Evolutionary conservation across 2,329 filamentous ascomycete species (phyloP).

Genomic region (Dryadomyces quercivorus): DNA sequence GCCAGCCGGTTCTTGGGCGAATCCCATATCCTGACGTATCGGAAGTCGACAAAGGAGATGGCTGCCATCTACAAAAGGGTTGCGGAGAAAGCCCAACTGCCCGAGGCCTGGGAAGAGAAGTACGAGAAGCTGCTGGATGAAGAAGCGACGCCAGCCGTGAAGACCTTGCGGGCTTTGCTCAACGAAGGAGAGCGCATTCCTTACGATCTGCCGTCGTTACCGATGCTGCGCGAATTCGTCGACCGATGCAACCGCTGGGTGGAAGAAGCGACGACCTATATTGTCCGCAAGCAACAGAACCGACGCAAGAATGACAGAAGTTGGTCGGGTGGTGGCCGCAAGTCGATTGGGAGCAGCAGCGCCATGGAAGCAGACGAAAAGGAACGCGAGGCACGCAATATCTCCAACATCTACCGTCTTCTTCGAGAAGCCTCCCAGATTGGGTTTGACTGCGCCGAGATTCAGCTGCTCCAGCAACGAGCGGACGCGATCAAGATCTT

Average conservation of each 20-base stretch:
- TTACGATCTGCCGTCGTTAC: conserved; percentile 72
- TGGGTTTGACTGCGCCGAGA: conserved; percentile 88
- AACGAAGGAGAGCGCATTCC: conserved; percentile 95
- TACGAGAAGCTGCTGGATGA: conserved; percentile 75
- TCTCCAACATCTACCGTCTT: conserved; percentile 78
- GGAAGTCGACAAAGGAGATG: conserved; percentile 63
- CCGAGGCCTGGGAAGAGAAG: conserved; percentile 84
- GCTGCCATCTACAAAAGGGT: conserved; percentile 59
- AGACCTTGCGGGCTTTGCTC: conserved; percentile 69
- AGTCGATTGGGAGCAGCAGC: conserved; percentile 28
- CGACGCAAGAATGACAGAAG: conserved; percentile 87
- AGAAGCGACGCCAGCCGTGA: conserved; percentile 72
- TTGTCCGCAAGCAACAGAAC: conserved; percentile 93
- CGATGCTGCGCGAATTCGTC: conserved; percentile 77
- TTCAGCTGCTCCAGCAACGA: conserved; percentile 72
- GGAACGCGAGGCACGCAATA: conserved; percentile 76
- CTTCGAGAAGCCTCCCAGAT: conserved; percentile 74
- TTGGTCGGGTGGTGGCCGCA: conserved; percentile 51
- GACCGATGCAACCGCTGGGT: conserved; percentile 97
- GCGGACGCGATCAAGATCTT: conserved; percentile 76
- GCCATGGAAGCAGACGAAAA: conserved; percentile 52
- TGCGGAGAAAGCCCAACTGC: conserved; percentile 72
- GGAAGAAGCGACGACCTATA: conserved; percentile 92
- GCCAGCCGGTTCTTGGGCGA: conserved; percentile 55
- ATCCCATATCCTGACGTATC: conserved; percentile 65